Evolutionary conservation across 2,329 filamentous ascomycete species (phyloP).

Genomic region (Ceratocystis albifundus): DNA sequence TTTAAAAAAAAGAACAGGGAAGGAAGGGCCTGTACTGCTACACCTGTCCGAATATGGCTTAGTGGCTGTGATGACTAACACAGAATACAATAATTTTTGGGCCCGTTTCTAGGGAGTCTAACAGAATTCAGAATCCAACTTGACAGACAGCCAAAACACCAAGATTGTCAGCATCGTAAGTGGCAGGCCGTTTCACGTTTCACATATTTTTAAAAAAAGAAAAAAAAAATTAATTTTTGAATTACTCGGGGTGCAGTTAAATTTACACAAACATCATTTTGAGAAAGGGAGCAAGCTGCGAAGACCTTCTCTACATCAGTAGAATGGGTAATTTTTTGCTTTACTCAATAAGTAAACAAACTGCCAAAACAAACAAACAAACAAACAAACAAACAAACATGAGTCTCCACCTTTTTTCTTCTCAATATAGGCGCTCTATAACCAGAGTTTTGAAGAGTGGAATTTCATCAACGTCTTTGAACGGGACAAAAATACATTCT

Average conservation of each 20-base stretch:
- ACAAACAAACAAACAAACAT: neutral
- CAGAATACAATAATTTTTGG: neutral
- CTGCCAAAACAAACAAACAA: neutral
- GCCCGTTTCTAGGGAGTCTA: conserved; percentile 3
- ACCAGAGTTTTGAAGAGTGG: too few relatives aligned
- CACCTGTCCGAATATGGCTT: conserved; percentile 17
- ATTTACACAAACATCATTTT: too few relatives aligned
- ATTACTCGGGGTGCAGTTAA: too few relatives aligned
- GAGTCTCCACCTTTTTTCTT: neutral
- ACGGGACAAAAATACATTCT: neutral
- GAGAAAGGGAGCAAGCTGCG: too few relatives aligned
- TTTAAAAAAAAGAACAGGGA: conserved; percentile 9
- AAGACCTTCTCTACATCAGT: too few relatives aligned
- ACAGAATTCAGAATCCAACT: neutral
- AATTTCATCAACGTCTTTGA: neutral
- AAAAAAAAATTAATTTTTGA: too few relatives aligned
- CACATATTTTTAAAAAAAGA: too few relatives aligned
- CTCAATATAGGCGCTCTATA: neutral
- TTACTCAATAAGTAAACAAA: neutral
- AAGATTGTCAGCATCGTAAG: neutral
- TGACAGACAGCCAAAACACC: neutral
- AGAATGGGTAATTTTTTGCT: neutral
- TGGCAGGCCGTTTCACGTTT: neutral
- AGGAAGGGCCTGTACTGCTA: neutral
- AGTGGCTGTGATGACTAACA: neutral